Percentiles rank a stretch among this genome's conserved stretches.
phyloP scores from a whole-genome alignment of 495 filamentous ascomycete genomes.

The Neurospora sp. region DNA sequence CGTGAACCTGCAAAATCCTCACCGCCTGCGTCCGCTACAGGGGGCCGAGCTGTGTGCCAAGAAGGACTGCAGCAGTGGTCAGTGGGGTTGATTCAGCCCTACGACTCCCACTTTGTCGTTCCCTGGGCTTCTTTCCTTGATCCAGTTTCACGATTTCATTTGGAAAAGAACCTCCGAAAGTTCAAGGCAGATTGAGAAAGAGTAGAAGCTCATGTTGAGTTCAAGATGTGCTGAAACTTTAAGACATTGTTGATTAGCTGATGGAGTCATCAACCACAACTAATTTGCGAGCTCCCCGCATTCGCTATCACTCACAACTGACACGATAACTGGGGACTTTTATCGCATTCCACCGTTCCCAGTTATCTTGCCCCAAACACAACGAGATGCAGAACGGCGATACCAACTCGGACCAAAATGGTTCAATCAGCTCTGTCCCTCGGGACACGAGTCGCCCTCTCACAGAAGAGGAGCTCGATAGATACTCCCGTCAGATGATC shows the following conservation, averaged over 20 bases:
- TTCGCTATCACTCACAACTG: neutral
- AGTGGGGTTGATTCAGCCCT: neutral
- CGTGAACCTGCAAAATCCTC: neutral
- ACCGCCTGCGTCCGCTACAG: neutral
- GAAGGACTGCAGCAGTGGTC: neutral
- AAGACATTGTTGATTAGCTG: neutral
- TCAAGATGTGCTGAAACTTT: neutral
- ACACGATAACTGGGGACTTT: neutral
- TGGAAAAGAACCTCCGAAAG: neutral
- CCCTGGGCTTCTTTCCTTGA: neutral
- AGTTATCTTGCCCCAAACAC: neutral
- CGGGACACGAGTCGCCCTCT: constrained; percentile 5
- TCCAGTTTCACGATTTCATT: neutral
- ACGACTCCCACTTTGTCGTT: neutral
- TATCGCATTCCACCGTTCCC: neutral
- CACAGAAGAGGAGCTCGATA: constrained; percentile 25
- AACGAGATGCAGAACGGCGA: neutral
- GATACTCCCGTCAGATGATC: constrained; percentile 91
- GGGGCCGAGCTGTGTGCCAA: neutral
- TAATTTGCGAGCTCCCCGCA: neutral
- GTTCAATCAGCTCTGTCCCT: neutral
- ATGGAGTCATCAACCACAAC: neutral
- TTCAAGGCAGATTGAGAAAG: too few species aligned
- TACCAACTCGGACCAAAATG: neutral
- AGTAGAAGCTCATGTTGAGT: too few species aligned